Evolutionary conservation across 2,329 filamentous ascomycete species (phyloP).

Genomic region (Alternaria gaisen): DNA sequence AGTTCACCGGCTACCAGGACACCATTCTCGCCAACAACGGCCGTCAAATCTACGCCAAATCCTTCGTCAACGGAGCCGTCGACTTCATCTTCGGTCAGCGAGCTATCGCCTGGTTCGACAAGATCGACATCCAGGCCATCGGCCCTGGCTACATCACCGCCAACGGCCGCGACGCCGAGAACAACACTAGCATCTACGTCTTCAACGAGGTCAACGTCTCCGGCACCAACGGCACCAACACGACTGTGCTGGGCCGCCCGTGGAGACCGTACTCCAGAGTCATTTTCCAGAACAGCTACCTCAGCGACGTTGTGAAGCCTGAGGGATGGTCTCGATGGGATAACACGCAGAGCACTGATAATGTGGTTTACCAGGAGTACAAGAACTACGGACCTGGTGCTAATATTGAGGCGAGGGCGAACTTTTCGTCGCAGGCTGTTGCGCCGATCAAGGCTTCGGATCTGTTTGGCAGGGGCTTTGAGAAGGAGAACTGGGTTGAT

Average conservation of each 20-base stretch:
- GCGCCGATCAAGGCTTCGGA: constrained; percentile 16
- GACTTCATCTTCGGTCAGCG: constrained; percentile 65
- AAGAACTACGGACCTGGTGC: constrained; percentile 31
- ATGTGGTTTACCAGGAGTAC: constrained; percentile 28
- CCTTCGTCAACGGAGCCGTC: constrained; percentile 65
- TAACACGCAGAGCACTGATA: constrained; percentile 21
- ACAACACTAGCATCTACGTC: constrained; percentile 57
- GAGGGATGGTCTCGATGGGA: constrained; percentile 61
- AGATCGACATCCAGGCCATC: constrained; percentile 38
- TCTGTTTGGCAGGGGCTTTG: constrained; percentile 22
- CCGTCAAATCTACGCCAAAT: constrained; percentile 63
- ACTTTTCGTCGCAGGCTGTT: constrained; percentile 19
- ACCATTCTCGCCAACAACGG: constrained; percentile 56
- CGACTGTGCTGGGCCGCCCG: constrained; percentile 59
- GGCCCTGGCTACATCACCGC: constrained; percentile 32
- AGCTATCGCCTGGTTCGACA: constrained; percentile 58
- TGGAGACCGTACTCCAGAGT: constrained; percentile 60
- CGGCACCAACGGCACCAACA: constrained; percentile 45
- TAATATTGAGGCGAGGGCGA: not conserved
- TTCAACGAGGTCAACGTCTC: constrained; percentile 60
- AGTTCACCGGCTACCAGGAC: constrained; percentile 64
- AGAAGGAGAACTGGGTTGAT: constrained; percentile 31
- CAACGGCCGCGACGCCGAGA: constrained; percentile 27
- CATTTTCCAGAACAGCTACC: constrained; percentile 57
- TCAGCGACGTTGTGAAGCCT: constrained; percentile 64